Percentiles rank a stretch among this genome's conserved stretches.
These are phyloP conservation scores for Torrubiellomyces zombiae DNA, from an alignment of 2,329 filamentous ascomycete species.

Conservation along the genomic window DNA sequence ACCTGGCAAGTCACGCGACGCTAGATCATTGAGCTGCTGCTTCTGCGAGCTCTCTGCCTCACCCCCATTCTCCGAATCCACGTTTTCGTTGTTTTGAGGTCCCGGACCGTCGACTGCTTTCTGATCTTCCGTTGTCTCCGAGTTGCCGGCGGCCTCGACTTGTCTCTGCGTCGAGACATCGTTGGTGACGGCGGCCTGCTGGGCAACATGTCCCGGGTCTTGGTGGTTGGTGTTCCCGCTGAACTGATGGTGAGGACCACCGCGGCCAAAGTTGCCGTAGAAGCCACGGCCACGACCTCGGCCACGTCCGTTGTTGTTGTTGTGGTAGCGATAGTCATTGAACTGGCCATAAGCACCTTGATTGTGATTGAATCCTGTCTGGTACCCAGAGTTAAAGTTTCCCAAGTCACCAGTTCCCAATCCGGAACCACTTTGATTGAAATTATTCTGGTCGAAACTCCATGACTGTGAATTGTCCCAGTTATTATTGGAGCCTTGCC, in stretches of 20 bases:
- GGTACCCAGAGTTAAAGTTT: conserved; percentile 61
- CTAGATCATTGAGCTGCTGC: conserved; percentile 7
- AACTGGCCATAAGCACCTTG: conserved; percentile 72
- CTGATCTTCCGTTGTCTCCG: conserved; percentile 9
- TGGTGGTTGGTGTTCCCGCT: conserved; percentile 21
- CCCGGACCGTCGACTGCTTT: conserved; percentile 3
- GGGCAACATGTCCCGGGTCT: conserved; percentile 14
- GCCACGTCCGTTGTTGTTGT: conserved; percentile 49
- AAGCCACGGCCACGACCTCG: conserved; percentile 50
- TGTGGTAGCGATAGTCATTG: conserved; percentile 61
- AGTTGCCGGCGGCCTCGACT: conserved; percentile 5
- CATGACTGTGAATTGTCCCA: conserved; percentile 70
- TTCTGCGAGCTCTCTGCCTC: conserved; percentile 6
- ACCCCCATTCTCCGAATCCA: conserved; percentile 4
- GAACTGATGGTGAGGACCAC: conserved; percentile 28
- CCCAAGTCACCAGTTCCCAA: conserved; percentile 70
- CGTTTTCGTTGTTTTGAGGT: conserved; percentile 5
- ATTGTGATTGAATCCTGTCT: conserved; percentile 64
- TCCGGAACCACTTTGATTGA: conserved; percentile 70
- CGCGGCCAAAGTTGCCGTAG: conserved; percentile 38
- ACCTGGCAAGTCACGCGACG: conserved; percentile 15
- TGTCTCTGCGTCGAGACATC: conserved; percentile 9
- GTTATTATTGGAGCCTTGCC: conserved; percentile 53
- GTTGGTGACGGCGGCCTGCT: conserved; percentile 6
- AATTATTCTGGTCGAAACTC: conserved; percentile 80